Evolutionary conservation across 768 basidiomycete genomes (phyloP).

Genomic region (Dentipellis sp.): DNA sequence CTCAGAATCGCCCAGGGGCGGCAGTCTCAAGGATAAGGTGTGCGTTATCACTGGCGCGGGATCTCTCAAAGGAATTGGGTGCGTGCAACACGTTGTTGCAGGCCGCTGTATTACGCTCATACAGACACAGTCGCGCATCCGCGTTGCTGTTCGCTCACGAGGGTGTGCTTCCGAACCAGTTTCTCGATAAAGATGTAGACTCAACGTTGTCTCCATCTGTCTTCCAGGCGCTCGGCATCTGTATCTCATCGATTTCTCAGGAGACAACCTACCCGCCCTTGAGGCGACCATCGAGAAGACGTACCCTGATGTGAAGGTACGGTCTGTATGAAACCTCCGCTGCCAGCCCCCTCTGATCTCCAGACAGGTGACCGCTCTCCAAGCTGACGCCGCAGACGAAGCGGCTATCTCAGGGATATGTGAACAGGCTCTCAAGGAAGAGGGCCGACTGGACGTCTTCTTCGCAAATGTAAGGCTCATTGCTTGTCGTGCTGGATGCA

Average conservation of each 20-base stretch:
- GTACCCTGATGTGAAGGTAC: conserved; percentile 77
- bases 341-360: background rate
- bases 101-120: background rate
- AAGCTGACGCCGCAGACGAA: conserved; percentile 83
- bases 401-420: conserved; percentile 58
- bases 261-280: conserved; percentile 59
- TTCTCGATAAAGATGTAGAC: background rate
- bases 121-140: conserved; percentile 48
- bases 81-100: conserved; percentile 17
- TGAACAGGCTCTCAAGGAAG: conserved; percentile 63
- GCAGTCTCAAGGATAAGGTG: conserved; percentile 65
- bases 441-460: conserved; percentile 86
- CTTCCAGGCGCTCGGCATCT: conserved; percentile 62
- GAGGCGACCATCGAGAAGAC: conserved; percentile 53
- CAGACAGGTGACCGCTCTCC: conserved; percentile 64
- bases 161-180: conserved; percentile 32
- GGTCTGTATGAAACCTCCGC: background rate
- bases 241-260: conserved; percentile 67
- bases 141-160: conserved; percentile 72
- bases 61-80: conserved; percentile 87
- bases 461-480: conserved; percentile 73
- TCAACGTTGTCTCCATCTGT: background rate
- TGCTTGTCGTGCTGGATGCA: background rate
- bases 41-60: conserved; percentile 85
- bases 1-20: conserved; percentile 37